These are phyloP conservation scores for Annulohypoxylon bovei DNA, from an alignment of 495 filamentous ascomycete genomes.

Conservation along the genomic window DNA sequence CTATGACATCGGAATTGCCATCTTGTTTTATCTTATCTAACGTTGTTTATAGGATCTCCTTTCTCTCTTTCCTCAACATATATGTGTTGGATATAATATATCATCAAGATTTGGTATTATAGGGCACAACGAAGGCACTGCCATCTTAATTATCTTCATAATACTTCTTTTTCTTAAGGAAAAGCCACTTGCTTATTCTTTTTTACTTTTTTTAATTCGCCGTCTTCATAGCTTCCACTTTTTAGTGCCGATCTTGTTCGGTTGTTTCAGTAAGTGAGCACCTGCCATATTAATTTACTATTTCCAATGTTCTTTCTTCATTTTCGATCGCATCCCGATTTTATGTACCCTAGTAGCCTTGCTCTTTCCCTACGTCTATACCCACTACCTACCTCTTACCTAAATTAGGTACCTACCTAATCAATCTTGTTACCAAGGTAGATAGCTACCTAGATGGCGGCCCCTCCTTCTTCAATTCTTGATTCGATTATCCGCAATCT, in stretches of 20 bases:
- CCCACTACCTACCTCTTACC: background rate
- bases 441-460: background rate
- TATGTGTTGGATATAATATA: constrained; percentile 15
- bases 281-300: background rate
- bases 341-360: background rate
- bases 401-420: background rate
- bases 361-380: background rate
- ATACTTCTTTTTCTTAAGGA: background rate
- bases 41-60: constrained; percentile 27
- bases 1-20: background rate
- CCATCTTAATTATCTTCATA: background rate
- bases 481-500: background rate
- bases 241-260: constrained; percentile 4
- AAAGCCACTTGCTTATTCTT: background rate
- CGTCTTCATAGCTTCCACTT: background rate
- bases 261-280: constrained; percentile 21
- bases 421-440: background rate
- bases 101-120: background rate
- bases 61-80: background rate
- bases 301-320: background rate
- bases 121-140: background rate
- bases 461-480: background rate
- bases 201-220: background rate
- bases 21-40: constrained; percentile 26
- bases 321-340: background rate